Conservation (phyloP, 2,329 filamentous ascomycete species). For the Rhexocercosporidium sp. region DNA sequence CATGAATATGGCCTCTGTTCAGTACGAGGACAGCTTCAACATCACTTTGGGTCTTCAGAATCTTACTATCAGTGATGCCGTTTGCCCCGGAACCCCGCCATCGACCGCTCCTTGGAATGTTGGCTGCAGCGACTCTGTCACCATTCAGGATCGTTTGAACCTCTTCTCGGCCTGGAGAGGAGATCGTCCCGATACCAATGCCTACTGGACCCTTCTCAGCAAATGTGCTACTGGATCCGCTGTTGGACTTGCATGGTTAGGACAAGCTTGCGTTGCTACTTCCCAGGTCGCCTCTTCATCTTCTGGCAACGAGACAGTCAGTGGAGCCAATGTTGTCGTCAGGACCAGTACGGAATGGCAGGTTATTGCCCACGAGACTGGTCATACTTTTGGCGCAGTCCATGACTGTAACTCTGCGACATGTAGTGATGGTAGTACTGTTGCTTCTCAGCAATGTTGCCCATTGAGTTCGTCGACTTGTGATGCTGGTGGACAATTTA, state of each 20-base stretch:
- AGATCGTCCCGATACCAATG: conserved; percentile 76
- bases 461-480: conserved; percentile 72
- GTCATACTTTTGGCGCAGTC: conserved; percentile 93
- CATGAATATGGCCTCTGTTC: conserved; percentile 83
- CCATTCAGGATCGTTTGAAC: conserved; percentile 80
- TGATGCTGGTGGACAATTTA: conserved; percentile 77
- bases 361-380: conserved; percentile 91
- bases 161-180: conserved; percentile 91
- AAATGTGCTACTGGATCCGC: conserved; percentile 78
- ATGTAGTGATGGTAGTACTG: conserved; percentile 66
- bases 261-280: conserved; percentile 75
- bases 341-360: conserved; percentile 88
- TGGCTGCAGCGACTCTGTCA: conserved; percentile 64
- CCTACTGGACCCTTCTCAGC: conserved; percentile 86
- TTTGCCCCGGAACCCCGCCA: conserved; percentile 75
- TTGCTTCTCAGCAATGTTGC: conserved; percentile 74
- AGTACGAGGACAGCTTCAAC: conserved; percentile 93
- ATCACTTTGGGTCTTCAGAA: conserved; percentile 91
- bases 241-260: conserved; percentile 92
- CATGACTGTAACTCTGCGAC: conserved; percentile 82
- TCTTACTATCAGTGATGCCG: conserved; percentile 74
- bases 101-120: conserved; percentile 83
- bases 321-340: conserved; percentile 88
- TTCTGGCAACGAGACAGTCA: conserved; percentile 70
- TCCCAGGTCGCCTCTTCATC: conserved; percentile 59